Evolutionary conservation across 2,329 filamentous ascomycete species (phyloP).

Genomic region (Arthrobotrys iridis): DNA sequence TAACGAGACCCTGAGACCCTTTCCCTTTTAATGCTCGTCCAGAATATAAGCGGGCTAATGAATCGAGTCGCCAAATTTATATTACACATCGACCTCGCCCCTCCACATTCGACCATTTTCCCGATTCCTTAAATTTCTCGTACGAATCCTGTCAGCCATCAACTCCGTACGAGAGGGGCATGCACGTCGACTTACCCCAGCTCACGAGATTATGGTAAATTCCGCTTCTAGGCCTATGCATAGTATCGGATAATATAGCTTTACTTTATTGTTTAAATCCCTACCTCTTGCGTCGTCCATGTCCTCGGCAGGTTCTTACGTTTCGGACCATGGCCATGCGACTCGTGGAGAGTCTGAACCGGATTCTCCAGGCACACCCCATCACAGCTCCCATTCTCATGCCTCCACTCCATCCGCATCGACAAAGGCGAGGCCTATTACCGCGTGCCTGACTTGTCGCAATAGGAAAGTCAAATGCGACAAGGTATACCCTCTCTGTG

Average conservation of each 20-base stretch:
- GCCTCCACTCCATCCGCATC: conserved; percentile 19
- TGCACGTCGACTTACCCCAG: conserved; percentile 48
- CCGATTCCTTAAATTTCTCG: conserved; percentile 44
- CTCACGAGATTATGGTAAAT: conserved; percentile 52
- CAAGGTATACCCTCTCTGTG: conserved; percentile 52
- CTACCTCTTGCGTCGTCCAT: conserved; percentile 38
- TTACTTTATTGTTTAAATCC: conserved; percentile 10
- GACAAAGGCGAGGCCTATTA: conserved; percentile 50
- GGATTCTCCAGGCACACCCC: conserved; percentile 46
- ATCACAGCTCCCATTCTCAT: conserved; percentile 35
- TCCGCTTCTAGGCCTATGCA: conserved; percentile 44
- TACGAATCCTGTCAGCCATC: conserved; percentile 47
- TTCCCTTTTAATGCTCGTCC: conserved; percentile 22
- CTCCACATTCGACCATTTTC: conserved; percentile 37
- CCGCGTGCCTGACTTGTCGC: conserved; percentile 52
- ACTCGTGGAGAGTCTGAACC: conserved; percentile 47
- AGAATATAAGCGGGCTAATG: conserved; percentile 42
- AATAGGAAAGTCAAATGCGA: conserved; percentile 55
- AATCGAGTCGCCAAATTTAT: conserved; percentile 41
- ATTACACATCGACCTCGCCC: conserved; percentile 45
- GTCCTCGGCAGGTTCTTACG: conserved; percentile 50
- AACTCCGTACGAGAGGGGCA: conserved; percentile 52
- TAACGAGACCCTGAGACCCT: conserved; percentile 2
- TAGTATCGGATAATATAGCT: conserved; percentile 52
- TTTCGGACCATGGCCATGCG: conserved; percentile 53